Conservation (phyloP, 768 basidiomycete genomes). For the Phylloporus rhodoxanthus region DNA sequence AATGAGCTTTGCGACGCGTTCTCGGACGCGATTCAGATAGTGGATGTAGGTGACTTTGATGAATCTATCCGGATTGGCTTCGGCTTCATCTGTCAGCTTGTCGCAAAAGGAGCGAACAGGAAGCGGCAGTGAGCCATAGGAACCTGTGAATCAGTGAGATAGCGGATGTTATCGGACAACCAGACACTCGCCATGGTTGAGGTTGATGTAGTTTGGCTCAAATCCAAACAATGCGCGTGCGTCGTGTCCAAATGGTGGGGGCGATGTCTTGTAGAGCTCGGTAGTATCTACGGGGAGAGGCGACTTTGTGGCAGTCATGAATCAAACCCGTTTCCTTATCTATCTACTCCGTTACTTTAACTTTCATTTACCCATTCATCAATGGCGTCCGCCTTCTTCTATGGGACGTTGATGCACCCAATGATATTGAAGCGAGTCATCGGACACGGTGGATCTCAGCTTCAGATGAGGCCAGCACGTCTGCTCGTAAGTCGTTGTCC, state of each 20-base stretch:
- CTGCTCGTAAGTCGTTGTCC: slow-evolving; percentile 47
- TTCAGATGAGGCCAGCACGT: slow-evolving; percentile 69
- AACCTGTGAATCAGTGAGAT: slow-evolving; percentile 35
- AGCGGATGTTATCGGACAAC: background rate
- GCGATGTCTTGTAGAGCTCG: slow-evolving; percentile 21
- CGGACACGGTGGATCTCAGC: slow-evolving; percentile 53
- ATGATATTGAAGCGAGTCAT: slow-evolving; percentile 75
- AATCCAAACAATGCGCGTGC: slow-evolving; percentile 51
- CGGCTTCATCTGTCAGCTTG: slow-evolving; percentile 38
- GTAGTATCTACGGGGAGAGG: background rate
- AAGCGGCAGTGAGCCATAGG: slow-evolving; percentile 51
- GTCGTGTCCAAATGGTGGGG: slow-evolving; percentile 51
- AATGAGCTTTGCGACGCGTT: slow-evolving; percentile 43
- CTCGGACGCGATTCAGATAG: slow-evolving; percentile 36
- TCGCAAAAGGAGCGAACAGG: slow-evolving; percentile 45
- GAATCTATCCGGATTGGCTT: slow-evolving; percentile 55
- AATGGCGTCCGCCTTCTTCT: slow-evolving; percentile 65
- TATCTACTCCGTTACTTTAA: too few species aligned
- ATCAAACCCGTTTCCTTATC: too few species aligned
- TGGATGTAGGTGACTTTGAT: slow-evolving; percentile 34
- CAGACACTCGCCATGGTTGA: slow-evolving; percentile 53
- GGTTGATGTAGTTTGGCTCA: slow-evolving; percentile 53
- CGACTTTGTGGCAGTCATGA: slow-evolving; percentile 7
- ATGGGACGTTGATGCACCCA: slow-evolving; percentile 89
- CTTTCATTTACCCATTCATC: background rate